Conservation (phyloP, 2,329 filamentous ascomycete species). For the Pseudopyricularia javanii region DNA sequence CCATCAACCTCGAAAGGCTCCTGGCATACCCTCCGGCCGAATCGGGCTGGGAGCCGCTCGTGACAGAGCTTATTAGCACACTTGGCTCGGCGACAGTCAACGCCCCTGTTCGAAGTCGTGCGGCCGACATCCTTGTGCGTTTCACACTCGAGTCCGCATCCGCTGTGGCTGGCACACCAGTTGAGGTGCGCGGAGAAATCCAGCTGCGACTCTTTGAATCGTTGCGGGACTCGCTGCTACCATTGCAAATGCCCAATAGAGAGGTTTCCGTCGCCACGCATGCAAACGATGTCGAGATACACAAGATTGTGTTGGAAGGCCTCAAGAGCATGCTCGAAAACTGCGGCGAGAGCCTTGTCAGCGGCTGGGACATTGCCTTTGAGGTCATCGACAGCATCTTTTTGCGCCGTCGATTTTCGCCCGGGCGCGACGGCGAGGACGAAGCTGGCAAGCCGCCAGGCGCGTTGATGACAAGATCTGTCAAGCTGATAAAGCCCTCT, state of each 20-base stretch:
- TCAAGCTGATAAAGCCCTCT: slow-evolving; percentile 68
- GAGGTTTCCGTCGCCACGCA: slow-evolving; percentile 43
- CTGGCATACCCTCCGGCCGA: slow-evolving; percentile 51
- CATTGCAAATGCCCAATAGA: slow-evolving; percentile 46
- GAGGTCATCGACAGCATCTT: slow-evolving; percentile 79
- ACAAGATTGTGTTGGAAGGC: slow-evolving; percentile 67
- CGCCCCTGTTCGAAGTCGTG: slow-evolving; percentile 41
- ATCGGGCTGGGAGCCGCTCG: slow-evolving; percentile 67
- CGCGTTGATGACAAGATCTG: slow-evolving; percentile 44
- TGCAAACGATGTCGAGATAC: slow-evolving; percentile 63
- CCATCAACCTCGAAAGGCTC: slow-evolving; percentile 64
- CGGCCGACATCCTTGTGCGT: slow-evolving; percentile 51
- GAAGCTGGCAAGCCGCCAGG: slow-evolving; percentile 8
- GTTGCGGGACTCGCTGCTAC: slow-evolving; percentile 46
- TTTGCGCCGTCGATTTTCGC: slow-evolving; percentile 17
- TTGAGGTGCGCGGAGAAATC: slow-evolving; percentile 42
- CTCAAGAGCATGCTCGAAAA: slow-evolving; percentile 76
- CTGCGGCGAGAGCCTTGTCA: slow-evolving; percentile 70
- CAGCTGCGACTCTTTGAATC: slow-evolving; percentile 62
- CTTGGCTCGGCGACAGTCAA: slow-evolving; percentile 33
- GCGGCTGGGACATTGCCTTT: slow-evolving; percentile 79
- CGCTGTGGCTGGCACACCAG: slow-evolving; percentile 38
- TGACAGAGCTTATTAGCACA: slow-evolving; percentile 36
- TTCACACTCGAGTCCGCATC: slow-evolving; percentile 45
- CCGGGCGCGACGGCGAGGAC: slow-evolving; percentile 14